Conservation (phyloP, 805 yeast species). For the Wickerhamomyces ciferrii region DNA sequence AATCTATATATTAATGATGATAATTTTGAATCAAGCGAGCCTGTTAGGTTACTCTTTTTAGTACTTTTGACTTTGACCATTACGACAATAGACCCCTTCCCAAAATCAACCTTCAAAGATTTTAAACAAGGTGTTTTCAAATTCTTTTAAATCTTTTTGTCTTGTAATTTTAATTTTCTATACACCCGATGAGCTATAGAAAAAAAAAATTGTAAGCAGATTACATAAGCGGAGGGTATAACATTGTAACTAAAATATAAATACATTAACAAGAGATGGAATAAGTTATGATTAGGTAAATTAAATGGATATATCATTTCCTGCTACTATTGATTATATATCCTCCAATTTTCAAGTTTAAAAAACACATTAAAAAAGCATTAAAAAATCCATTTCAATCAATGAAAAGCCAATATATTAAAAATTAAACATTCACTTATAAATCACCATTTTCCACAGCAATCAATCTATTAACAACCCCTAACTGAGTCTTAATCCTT, state of each 20-base stretch:
- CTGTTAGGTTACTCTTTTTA: slow-evolving; percentile 19
- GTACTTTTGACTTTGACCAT: slow-evolving; percentile 29
- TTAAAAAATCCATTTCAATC: too few relatives aligned
- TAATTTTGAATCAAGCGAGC: slow-evolving; percentile 49
- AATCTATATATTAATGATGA: slow-evolving; percentile 49
- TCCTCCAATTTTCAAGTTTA: too few relatives aligned
- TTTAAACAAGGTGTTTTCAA: too few relatives aligned
- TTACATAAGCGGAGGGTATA: not conserved
- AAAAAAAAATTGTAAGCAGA: not conserved
- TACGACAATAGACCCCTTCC: not conserved
- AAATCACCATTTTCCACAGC: slow-evolving; percentile 56
- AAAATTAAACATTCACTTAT: too few relatives aligned
- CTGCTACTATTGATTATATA: too few relatives aligned
- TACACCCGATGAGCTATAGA: not conserved
- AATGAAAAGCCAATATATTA: too few relatives aligned
- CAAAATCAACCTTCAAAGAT: not conserved
- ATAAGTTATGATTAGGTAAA: too few relatives aligned
- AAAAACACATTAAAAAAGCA: too few relatives aligned
- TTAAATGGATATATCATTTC: too few relatives aligned
- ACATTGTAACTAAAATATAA: too few relatives aligned
- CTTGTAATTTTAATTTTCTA: not conserved
- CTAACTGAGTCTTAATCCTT: slow-evolving; percentile 43
- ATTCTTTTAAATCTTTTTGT: not conserved
- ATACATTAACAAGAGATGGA: too few relatives aligned
- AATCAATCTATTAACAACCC: slow-evolving; percentile 39